Conservation (phyloP, 129 eudicot species). For the Artemisia tridentata region DNA sequence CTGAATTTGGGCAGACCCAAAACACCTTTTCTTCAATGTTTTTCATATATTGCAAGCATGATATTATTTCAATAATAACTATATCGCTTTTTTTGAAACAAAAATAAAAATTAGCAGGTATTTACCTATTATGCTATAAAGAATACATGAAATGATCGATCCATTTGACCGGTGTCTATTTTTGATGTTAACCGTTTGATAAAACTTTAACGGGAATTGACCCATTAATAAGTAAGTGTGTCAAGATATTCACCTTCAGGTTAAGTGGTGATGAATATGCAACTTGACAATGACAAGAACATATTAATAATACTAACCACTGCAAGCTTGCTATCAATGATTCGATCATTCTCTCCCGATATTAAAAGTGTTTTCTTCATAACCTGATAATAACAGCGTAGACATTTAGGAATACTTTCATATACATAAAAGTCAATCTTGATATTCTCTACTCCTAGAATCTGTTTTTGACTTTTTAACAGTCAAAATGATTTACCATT, state of each 20-base stretch:
- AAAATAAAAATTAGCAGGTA: no score
- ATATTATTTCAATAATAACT: not conserved
- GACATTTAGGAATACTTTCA: not conserved
- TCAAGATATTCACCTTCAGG: not conserved
- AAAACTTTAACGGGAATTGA: not conserved
- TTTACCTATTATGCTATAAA: no score
- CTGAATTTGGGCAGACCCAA: not conserved
- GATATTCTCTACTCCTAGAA: not conserved
- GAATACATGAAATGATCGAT: not conserved
- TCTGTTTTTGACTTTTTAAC: not conserved
- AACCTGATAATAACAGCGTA: slow-evolving; percentile 43
- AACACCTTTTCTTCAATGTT: not conserved
- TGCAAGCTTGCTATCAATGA: slow-evolving; percentile 71
- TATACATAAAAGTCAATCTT: not conserved
- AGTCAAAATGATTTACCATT: not conserved
- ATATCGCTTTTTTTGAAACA: not conserved
- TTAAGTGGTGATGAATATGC: not conserved
- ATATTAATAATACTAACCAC: slow-evolving; percentile 43
- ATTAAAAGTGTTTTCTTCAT: slow-evolving; percentile 61
- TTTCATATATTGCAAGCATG: not conserved
- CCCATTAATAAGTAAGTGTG: no score
- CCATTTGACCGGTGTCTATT: not conserved
- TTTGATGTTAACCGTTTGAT: not conserved
- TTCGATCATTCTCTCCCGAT: slow-evolving; percentile 80
- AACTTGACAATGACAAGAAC: not conserved